phyloP scores from a whole-genome alignment of 75 land plant species.

The Picea glauca region DNA sequence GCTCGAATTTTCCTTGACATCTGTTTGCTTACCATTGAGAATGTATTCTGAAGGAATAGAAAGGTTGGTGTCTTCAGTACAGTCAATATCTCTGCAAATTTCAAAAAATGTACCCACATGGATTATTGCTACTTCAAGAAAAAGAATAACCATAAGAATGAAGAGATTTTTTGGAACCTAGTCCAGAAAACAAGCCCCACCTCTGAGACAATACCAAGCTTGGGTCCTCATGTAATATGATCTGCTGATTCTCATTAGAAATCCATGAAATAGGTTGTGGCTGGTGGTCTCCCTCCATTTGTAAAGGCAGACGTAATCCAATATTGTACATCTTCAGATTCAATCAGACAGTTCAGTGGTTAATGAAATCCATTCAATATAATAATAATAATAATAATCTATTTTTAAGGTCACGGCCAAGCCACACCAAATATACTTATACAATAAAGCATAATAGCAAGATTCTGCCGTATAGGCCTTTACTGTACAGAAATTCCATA shows the following conservation, averaged over 20 bases:
- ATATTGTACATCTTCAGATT: neutral
- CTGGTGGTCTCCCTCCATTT: slow-evolving; percentile 2
- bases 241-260: neutral
- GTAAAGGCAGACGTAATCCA: neutral
- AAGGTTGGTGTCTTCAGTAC: slow-evolving; percentile 21
- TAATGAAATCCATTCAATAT: no score
- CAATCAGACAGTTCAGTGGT: no score
- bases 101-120: slow-evolving; percentile 14
- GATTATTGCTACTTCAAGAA: slow-evolving; percentile 11
- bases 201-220: neutral
- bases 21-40: neutral
- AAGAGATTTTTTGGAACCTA: no score
- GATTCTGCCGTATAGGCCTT: no score
- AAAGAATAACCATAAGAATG: no score
- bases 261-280: slow-evolving; percentile 4
- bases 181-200: neutral
- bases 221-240: neutral
- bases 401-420: no score
- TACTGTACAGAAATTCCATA: no score
- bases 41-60: slow-evolving; percentile 1
- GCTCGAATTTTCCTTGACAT: neutral
- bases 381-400: no score
- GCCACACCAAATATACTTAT: no score
- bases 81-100: slow-evolving; percentile 16
- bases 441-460: no score